Conservation (phyloP, 306 rosid genomes). For the Adenanthera pavonina region DNA sequence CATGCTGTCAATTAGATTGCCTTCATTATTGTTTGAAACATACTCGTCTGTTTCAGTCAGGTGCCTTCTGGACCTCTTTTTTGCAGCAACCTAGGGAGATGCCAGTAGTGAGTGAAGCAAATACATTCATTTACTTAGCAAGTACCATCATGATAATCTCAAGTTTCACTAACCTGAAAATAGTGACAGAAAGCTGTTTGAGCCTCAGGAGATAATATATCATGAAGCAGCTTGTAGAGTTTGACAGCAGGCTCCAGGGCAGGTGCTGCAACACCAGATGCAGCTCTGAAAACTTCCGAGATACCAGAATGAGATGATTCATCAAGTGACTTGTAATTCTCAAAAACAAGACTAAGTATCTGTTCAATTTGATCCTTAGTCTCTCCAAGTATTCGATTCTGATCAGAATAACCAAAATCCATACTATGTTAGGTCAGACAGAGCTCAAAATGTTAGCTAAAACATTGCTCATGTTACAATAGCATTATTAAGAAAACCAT, state of each 20-base stretch:
- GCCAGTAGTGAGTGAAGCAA: conserved; percentile 39
- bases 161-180: conserved; percentile 79
- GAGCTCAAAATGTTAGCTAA: conserved; percentile 27
- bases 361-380: conserved; percentile 92
- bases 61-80: conserved; percentile 87
- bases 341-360: conserved; percentile 74
- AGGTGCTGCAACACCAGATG: conserved; percentile 81
- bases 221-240: conserved; percentile 89
- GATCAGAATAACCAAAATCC: conserved; percentile 35
- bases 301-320: conserved; percentile 83
- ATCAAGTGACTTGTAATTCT: conserved; percentile 93
- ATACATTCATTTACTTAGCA: conserved; percentile 30
- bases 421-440: conserved; percentile 42
- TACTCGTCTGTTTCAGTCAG: conserved; percentile 93
- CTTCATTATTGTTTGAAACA: conserved; percentile 68
- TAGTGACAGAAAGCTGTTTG: conserved; percentile 89
- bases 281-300: conserved; percentile 73
- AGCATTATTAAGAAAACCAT: background rate
- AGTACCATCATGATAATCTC: conserved; percentile 27
- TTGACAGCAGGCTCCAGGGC: conserved; percentile 93
- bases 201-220: conserved; percentile 92
- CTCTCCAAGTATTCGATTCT: conserved; percentile 97
- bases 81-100: conserved; percentile 80
- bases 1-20: conserved; percentile 63
- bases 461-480: background rate